Evolutionary conservation across 202 grass and related monocot species (phyloP).

Genomic region (Cymbopogon flexuosus): DNA sequence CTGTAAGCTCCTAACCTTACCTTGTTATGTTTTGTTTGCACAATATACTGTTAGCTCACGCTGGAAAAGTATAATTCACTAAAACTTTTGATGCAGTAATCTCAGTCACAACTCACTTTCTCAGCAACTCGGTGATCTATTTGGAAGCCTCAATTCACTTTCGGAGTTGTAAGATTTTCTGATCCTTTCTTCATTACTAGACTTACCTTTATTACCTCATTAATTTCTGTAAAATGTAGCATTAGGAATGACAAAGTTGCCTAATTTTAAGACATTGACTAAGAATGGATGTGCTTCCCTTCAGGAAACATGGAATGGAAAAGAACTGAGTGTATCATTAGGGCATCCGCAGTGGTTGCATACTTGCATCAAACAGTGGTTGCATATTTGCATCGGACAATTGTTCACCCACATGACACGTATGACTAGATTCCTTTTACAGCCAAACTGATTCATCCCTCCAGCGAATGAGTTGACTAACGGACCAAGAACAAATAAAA

Average conservation of each 20-base stretch:
- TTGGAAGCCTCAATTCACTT: slow-evolving; percentile 61
- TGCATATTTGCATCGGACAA: neutral
- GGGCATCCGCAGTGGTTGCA: neutral
- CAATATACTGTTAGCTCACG: slow-evolving; percentile 16
- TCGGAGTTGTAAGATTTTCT: slow-evolving; percentile 75
- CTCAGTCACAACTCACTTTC: slow-evolving; percentile 77
- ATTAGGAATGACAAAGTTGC: neutral
- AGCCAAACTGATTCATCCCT: neutral
- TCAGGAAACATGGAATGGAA: neutral
- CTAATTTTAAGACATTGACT: neutral
- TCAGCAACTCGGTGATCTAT: slow-evolving; percentile 65
- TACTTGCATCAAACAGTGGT: neutral
- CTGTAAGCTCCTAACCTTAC: slow-evolving; percentile 52
- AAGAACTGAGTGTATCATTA: neutral
- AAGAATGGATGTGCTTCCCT: neutral
- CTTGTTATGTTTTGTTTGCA: neutral
- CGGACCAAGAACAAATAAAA: neutral
- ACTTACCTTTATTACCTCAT: neutral
- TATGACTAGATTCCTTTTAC: neutral
- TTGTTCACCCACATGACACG: neutral
- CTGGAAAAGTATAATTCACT: slow-evolving; percentile 20
- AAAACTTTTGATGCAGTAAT: slow-evolving; percentile 57
- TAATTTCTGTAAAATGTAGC: slow-evolving; percentile 7
- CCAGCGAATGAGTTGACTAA: neutral
- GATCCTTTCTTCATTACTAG: slow-evolving; percentile 23